Conservation (phyloP, 306 rosid genomes). For the Dalbergia oliveri region DNA sequence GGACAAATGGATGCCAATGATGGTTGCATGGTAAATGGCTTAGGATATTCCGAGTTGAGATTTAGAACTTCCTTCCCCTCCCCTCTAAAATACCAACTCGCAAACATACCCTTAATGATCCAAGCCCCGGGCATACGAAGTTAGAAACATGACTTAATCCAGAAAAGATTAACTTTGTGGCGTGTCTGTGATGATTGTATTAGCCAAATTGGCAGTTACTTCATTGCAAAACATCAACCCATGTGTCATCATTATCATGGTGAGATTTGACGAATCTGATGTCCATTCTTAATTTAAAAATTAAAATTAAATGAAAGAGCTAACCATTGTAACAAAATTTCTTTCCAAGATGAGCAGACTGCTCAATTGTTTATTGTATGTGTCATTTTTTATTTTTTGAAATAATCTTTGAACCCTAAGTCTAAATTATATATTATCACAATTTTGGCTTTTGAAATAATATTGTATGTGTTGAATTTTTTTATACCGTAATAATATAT, state of each 20-base stretch:
- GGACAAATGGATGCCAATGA: constrained; percentile 17
- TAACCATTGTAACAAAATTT: neutral
- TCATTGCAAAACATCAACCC: neutral
- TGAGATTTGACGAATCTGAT: constrained; percentile 12
- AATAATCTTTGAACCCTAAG: no score
- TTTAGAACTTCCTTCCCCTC: no score
- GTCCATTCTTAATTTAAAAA: neutral
- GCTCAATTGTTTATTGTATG: neutral
- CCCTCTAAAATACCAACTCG: no score
- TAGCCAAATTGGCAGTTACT: neutral
- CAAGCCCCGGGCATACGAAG: neutral
- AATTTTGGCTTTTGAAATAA: no score
- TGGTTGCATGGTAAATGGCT: constrained; percentile 20
- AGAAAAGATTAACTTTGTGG: neutral
- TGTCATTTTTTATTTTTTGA: no score
- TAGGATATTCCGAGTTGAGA: no score
- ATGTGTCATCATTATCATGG: neutral
- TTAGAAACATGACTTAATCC: neutral
- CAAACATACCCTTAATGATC: no score
- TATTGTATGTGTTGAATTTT: no score
- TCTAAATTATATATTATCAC: no score
- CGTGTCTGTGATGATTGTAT: neutral
- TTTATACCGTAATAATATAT: no score
- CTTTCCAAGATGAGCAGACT: neutral
- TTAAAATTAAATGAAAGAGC: neutral